Base-by-base conservation (phyloP, 192 early-diverging fungal genomes). In the Coemansia sp. region DNA sequence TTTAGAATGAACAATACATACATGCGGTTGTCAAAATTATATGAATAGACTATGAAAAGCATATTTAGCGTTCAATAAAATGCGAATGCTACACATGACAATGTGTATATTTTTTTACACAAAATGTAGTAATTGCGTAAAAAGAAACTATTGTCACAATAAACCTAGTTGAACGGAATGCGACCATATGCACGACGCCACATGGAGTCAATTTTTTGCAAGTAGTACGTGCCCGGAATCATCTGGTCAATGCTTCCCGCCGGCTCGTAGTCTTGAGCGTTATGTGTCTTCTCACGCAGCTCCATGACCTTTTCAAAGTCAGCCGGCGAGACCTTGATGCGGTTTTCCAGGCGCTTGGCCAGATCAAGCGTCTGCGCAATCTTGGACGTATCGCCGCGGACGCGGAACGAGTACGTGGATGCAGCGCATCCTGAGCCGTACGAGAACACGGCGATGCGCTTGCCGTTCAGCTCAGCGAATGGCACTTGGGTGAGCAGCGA, bases 341-440 rank as follows among this genome's bases (percentile, higher is more conserved):
- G 91, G 29, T 74, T 67, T 2, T 86, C 83, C 57, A 99, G 85
- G 27, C 95, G 89, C 39, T 82, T 67, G 50, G 71, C 76, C 67
- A 99, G 62, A 70, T 88, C 75, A 35, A 99, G 71, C 1, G 76
- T 83, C 25, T 72, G 16, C 31, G 84, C 79, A 63, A 96, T 90
- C 47, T 75, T 57, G 11, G 75, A 67, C 57, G 89, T 89, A 48
- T 88, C 83, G 23, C 75, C 82, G 48, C 82, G 82, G 27, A 98
- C 89, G 69, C 88, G 89, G 76, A 97, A 82, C 26, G 95, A 96
- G 78, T 95, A 94, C 85, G 97, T 90, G 58, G 95, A 92, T 37
- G 95, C 88, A 54, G 97, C 90, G 37, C 95, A 91, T 39, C 97
- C 97, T 5, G 94, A 96, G 56, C 97, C 97, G 73, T 98, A 99